Percentiles rank a stretch among this genome's conserved stretches.
phyloP scores from a whole-genome alignment of 208 protist genomes.

The Acanthamoeba sp. region DNA sequence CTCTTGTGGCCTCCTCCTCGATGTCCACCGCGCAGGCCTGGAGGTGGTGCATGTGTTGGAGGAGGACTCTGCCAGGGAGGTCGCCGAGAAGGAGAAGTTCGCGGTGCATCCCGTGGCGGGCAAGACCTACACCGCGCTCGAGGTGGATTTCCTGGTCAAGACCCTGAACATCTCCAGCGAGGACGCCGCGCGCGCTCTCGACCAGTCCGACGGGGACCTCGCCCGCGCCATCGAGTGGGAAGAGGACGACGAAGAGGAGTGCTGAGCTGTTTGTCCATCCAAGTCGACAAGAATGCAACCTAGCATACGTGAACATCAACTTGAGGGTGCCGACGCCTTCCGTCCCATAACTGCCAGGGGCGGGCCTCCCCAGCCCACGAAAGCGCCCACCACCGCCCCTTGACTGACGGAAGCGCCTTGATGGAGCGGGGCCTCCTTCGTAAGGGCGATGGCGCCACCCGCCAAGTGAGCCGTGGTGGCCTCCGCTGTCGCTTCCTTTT shows the following conservation, averaged over 20 bases:
- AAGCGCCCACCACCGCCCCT: too few species aligned
- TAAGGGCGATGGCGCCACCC: too few species aligned
- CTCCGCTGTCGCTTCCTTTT: too few species aligned
- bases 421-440: too few species aligned
- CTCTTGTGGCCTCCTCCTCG: not conserved
- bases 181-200: not conserved
- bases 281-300: too few species aligned
- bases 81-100: not conserved
- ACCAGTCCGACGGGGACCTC: not conserved
- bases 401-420: too few species aligned
- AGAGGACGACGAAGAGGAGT: not conserved
- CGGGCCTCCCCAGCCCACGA: too few species aligned
- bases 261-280: not conserved
- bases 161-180: not conserved
- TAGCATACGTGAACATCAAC: too few species aligned
- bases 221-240: not conserved
- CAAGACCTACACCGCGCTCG: not conserved
- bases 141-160: slow-evolving; percentile 7
- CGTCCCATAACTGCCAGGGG: too few species aligned
- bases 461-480: too few species aligned
- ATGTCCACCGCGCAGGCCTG: not conserved
- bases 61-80: not conserved
- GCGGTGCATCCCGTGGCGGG: not conserved
- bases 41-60: not conserved
- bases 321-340: too few species aligned